phyloP scores from a whole-genome alignment of 2,329 filamentous ascomycete species.

The Canariomyces notabilis region DNA sequence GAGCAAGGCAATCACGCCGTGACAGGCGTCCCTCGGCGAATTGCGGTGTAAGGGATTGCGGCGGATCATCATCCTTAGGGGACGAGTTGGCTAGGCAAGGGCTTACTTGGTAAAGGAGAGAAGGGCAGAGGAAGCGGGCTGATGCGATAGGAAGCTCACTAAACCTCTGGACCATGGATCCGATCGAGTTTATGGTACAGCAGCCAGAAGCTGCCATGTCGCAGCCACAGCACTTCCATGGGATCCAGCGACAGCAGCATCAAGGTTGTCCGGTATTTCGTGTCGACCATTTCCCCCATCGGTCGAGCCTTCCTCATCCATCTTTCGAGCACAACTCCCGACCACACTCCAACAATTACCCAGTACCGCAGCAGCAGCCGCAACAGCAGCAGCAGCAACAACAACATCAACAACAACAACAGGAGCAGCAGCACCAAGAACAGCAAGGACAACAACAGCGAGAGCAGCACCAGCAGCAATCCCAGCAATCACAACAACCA shows the following conservation, averaged over 20 bases:
- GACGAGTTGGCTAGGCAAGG: neutral
- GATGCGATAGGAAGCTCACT: neutral
- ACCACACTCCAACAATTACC: slow-evolving; percentile 6
- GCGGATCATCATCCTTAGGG: neutral
- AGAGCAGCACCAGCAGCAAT: slow-evolving; percentile 4
- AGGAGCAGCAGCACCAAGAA: slow-evolving; percentile 11
- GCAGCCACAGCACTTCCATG: slow-evolving; percentile 10
- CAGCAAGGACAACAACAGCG: slow-evolving; percentile 13
- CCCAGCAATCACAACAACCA: too few relatives aligned
- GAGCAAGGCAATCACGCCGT: neutral
- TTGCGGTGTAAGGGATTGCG: neutral
- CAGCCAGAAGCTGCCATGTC: slow-evolving; percentile 13
- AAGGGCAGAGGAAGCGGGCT: neutral
- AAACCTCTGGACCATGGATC: slow-evolving; percentile 26
- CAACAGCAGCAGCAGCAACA: slow-evolving; percentile 9
- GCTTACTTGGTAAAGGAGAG: neutral
- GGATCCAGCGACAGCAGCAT: slow-evolving; percentile 9
- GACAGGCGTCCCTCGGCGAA: slow-evolving; percentile 3
- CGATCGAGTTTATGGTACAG: slow-evolving; percentile 32
- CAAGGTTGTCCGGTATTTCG: slow-evolving; percentile 21
- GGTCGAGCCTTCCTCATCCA: slow-evolving; percentile 16
- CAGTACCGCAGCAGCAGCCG: slow-evolving; percentile 10
- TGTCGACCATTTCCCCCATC: slow-evolving; percentile 16
- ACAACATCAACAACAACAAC: slow-evolving; percentile 4
- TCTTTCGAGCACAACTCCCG: neutral